Base-by-base conservation (phyloP, 2,329 filamentous ascomycete species). In the Coleophoma eucalyptorum region DNA sequence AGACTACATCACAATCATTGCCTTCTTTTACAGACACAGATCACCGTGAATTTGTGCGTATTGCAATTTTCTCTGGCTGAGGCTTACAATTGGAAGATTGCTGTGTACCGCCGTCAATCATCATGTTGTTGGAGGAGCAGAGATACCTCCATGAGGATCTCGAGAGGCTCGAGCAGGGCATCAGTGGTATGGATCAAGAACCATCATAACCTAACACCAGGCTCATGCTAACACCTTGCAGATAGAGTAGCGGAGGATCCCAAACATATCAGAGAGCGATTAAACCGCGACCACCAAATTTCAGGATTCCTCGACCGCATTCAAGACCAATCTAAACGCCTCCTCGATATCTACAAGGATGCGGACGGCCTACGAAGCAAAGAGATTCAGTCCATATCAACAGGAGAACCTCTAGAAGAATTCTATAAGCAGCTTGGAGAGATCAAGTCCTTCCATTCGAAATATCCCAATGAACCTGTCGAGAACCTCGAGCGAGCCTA, bases 401-500 rank as follows among this genome's bases (percentile, higher is more conserved):
- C 85, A 0, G 91, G 90, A 57, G 93, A 97, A 60, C 83, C 90
- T 0, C 90, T 97, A 67, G 89, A 91, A 41, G 86, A 92, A 56
- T 99, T 99, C 71, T 93, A 96, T 75, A 89, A 86, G 58, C 89
- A 96, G 64, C 74, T 96, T 15, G 77, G 81, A 51, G 82, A 86
- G 21, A 87, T 96, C 63, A 94, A 91, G 64, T 84, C 89, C 44
- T 95, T 96, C 66, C 92, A 99, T 69, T 82, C 86, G 52, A 84
- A 87, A 61, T 97, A 99, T 64, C 93, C 93, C 1, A 95, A 96
- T 70, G 90, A 97, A 67, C 90, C 89, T 31, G 89, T 96, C 44
- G 94, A 99, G 69, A 97, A 97, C 62, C 83, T 96, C 13, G 95
- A 99, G 72, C 83, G 87, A 59, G 89, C 92, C 34, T 99, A 99